phyloP scores from a whole-genome alignment of 805 yeast genomes.

The Candida namnaoensis region DNA sequence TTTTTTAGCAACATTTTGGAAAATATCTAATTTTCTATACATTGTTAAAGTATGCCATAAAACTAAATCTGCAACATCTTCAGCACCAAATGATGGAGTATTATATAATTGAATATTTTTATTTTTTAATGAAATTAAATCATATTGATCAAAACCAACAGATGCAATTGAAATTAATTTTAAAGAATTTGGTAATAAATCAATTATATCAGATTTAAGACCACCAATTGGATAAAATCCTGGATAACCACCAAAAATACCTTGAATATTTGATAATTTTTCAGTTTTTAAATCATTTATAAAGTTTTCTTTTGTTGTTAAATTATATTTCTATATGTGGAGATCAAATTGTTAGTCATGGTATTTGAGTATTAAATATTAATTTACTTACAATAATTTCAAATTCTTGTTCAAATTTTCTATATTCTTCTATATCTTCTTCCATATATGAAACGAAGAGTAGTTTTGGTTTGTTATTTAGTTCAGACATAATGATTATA shows the following conservation, averaged over 20 bases:
- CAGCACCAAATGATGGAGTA: conserved; percentile 37
- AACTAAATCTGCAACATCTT: conserved; percentile 59
- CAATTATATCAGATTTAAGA: conserved; percentile 32
- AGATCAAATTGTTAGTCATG: not conserved
- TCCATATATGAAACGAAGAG: conserved; percentile 38
- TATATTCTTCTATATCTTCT: conserved; percentile 26
- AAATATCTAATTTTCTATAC: conserved; percentile 40
- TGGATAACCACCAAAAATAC: conserved; percentile 53
- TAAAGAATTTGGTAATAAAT: conserved; percentile 33
- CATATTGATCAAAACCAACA: conserved; percentile 49
- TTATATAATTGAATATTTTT: conserved; percentile 37
- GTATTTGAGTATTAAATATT: no score
- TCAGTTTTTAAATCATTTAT: conserved; percentile 24
- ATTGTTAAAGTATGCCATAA: conserved; percentile 45
- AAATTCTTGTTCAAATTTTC: conserved; percentile 25
- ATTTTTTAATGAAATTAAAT: conserved; percentile 28
- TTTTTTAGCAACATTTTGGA: conserved; percentile 21
- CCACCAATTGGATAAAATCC: conserved; percentile 48
- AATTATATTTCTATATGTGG: conserved; percentile 16
- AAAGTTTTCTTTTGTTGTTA: conserved; percentile 31
- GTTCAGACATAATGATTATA: no score
- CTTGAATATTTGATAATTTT: conserved; percentile 29
- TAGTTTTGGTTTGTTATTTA: conserved; percentile 23
- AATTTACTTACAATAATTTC: conserved; percentile 21
- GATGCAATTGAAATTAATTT: conserved; percentile 45